phyloP scores from a whole-genome alignment of 805 yeast species.

The Candida pseudofarinosa region DNA sequence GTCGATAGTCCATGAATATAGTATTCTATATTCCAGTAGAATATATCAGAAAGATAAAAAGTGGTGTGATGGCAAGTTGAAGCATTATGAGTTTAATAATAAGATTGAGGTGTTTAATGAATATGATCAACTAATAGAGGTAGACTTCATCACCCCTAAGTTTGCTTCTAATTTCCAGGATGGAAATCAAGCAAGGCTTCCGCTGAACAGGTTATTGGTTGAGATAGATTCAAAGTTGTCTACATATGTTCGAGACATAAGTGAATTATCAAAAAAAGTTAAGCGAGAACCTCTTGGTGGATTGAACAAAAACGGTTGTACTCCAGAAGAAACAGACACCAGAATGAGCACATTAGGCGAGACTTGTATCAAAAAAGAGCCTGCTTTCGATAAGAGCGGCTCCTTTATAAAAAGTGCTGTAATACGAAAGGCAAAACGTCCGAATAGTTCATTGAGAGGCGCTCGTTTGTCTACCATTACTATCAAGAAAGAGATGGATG shows the following conservation, averaged over 20 bases:
- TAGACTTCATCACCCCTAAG: conserved; percentile 29
- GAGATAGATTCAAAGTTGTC: conserved; percentile 28
- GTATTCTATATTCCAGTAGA: conserved; percentile 44
- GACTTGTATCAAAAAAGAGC: background rate
- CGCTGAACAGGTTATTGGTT: conserved; percentile 24
- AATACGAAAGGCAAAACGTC: background rate
- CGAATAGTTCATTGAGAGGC: background rate
- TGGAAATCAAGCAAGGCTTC: conserved; percentile 21
- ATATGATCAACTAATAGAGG: conserved; percentile 26
- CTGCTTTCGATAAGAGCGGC: background rate
- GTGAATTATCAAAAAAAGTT: conserved; percentile 13
- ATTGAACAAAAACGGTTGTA: background rate
- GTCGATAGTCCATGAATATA: conserved; percentile 44
- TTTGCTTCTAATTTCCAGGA: conserved; percentile 12
- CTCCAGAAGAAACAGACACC: background rate
- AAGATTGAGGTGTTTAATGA: conserved; percentile 42
- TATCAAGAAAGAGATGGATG: background rate
- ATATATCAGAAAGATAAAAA: conserved; percentile 43
- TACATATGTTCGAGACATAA: conserved; percentile 35
- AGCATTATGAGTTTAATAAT: conserved; percentile 45
- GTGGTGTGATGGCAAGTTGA: conserved; percentile 51
- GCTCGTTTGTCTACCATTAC: background rate
- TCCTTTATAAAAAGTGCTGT: background rate
- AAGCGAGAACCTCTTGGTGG: background rate
- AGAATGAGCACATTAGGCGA: background rate